Evolutionary conservation across 768 basidiomycete genomes (phyloP).

Genomic region (Ephemerocybe angulata): DNA sequence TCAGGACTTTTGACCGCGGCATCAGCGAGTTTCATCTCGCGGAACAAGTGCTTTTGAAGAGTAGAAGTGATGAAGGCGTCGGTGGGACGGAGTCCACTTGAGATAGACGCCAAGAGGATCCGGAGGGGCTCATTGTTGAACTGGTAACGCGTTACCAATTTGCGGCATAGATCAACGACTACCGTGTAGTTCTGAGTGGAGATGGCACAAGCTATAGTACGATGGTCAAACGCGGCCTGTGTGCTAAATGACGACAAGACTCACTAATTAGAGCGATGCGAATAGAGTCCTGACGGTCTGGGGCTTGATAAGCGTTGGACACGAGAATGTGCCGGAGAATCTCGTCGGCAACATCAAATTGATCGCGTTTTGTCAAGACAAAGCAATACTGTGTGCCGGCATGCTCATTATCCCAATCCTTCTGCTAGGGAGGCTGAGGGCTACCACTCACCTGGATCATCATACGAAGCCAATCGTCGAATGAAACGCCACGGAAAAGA

Average conservation of each 20-base stretch:
- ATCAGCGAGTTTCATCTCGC: constrained; percentile 68
- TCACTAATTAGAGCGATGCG: constrained; percentile 74
- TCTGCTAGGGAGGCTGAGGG: background rate
- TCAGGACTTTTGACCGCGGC: constrained; percentile 62
- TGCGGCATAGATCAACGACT: constrained; percentile 73
- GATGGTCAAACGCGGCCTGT: background rate
- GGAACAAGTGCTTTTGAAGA: constrained; percentile 78
- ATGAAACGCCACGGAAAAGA: constrained; percentile 75
- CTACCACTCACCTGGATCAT: constrained; percentile 77
- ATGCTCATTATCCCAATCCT: background rate
- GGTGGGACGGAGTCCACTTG: constrained; percentile 64
- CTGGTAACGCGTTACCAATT: constrained; percentile 70
- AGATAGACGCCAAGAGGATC: constrained; percentile 69
- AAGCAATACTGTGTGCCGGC: constrained; percentile 61
- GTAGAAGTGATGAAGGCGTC: constrained; percentile 76
- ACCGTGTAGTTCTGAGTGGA: constrained; percentile 48
- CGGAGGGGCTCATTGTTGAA: constrained; percentile 86
- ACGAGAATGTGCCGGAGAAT: constrained; percentile 69
- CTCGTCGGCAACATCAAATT: constrained; percentile 68
- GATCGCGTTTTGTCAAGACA: constrained; percentile 56
- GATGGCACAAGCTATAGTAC: constrained; percentile 65
- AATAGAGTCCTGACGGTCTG: constrained; percentile 63
- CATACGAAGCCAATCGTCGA: constrained; percentile 81
- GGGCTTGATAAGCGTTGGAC: constrained; percentile 69
- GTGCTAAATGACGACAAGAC: constrained; percentile 17